These are phyloP conservation scores for Drechslerella stenobrocha DNA, from an alignment of 2,329 filamentous ascomycete genomes.

Conservation along the genomic window DNA sequence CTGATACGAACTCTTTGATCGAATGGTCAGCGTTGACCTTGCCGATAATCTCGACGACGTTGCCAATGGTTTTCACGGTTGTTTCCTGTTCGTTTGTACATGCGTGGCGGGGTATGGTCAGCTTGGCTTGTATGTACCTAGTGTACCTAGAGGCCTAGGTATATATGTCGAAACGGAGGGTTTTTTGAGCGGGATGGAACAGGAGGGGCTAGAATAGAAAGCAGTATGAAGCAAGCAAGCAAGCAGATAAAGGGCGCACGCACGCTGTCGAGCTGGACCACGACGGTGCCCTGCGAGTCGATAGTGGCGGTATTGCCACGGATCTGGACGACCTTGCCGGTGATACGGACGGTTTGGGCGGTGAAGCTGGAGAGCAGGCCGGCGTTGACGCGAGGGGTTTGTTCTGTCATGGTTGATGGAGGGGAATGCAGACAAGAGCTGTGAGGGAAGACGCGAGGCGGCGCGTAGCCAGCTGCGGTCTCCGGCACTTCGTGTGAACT, in stretches of 20 bases:
- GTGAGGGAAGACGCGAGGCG: neutral
- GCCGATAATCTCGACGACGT: slow-evolving; percentile 75
- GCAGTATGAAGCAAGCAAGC: no score
- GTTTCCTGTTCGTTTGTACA: slow-evolving; percentile 63
- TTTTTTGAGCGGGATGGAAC: no score
- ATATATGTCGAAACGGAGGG: no score
- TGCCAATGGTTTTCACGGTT: slow-evolving; percentile 63
- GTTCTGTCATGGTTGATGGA: slow-evolving; percentile 65
- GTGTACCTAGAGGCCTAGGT: no score
- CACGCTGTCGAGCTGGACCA: slow-evolving; percentile 73
- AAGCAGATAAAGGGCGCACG: no score
- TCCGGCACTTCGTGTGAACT: no score
- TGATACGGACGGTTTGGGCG: slow-evolving; percentile 74
- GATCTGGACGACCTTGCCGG: slow-evolving; percentile 81
- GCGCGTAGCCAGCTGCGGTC: no score
- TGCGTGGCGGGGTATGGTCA: neutral
- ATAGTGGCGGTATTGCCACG: slow-evolving; percentile 78
- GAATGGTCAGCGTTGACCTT: slow-evolving; percentile 75
- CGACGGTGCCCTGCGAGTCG: slow-evolving; percentile 77
- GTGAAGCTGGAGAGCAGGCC: slow-evolving; percentile 76
- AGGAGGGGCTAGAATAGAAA: neutral
- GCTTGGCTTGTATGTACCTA: neutral
- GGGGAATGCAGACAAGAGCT: neutral
- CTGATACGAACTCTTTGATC: slow-evolving; percentile 70
- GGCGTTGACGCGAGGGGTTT: slow-evolving; percentile 81